Percentiles rank a stretch among this genome's conserved stretches.
phyloP scores from a whole-genome alignment of 148 eudicot species.

The Mesembryanthemum crystallinum region DNA sequence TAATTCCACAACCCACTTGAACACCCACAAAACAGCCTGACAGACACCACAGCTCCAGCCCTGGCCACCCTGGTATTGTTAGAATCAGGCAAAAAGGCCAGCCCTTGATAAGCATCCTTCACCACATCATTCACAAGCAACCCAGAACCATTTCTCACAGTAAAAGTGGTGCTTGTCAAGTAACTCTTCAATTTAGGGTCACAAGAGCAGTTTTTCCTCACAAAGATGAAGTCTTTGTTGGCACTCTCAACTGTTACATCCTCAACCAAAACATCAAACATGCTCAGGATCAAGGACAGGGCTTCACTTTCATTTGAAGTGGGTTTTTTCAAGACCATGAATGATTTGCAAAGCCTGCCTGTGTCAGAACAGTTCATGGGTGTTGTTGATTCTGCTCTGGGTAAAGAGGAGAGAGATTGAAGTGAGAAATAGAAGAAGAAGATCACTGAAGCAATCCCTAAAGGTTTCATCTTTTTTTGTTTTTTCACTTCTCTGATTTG shows the following conservation, averaged over 20 bases:
- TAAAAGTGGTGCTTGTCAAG: constrained; percentile 65
- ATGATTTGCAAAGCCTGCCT: constrained; percentile 66
- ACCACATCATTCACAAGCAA: constrained; percentile 58
- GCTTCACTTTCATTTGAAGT: constrained; percentile 44
- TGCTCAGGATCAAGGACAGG: constrained; percentile 58
- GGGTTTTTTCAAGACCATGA: constrained; percentile 58
- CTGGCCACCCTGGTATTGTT: constrained; percentile 42
- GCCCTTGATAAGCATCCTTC: constrained; percentile 56
- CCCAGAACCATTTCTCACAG: constrained; percentile 59
- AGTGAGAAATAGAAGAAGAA: constrained; percentile 4
- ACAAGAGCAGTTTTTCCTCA: constrained; percentile 87
- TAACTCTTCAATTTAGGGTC: constrained; percentile 40
- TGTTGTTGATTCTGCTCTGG: constrained; percentile 28
- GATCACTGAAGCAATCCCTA: constrained; percentile 1
- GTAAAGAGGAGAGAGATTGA: constrained; percentile 19
- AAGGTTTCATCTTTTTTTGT: constrained; percentile 28
- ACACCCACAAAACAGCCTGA: constrained; percentile 84
- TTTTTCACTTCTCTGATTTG: not conserved
- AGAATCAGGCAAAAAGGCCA: constrained; percentile 48
- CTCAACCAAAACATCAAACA: constrained; percentile 71
- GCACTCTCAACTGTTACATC: constrained; percentile 67
- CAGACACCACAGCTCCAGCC: constrained; percentile 52
- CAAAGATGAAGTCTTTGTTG: constrained; percentile 51
- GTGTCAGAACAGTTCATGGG: constrained; percentile 82
- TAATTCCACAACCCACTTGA: constrained; percentile 97